Evolutionary conservation across 2,329 filamentous ascomycete species (phyloP).

Genomic region (Pseudocercospora crystallina): DNA sequence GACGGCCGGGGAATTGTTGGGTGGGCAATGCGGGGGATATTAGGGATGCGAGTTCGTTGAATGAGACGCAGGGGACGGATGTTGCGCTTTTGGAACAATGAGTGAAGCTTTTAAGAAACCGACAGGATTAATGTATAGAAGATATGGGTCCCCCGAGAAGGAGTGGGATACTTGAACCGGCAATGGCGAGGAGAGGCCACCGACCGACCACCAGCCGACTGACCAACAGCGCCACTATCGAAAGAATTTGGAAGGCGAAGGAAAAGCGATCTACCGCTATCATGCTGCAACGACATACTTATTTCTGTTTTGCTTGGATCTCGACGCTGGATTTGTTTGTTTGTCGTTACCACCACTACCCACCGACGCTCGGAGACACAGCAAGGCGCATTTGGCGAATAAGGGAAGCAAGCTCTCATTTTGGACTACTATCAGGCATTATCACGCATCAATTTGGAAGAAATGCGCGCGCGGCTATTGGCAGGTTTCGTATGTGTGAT

Average conservation of each 20-base stretch:
- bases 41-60: conserved; percentile 13
- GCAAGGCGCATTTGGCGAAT: neutral
- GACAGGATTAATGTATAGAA: conserved; percentile 14
- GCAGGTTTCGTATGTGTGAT: no score
- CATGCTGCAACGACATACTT: conserved; percentile 1
- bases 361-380: neutral
- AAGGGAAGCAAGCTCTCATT: no score
- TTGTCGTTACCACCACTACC: no score
- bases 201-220: neutral
- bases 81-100: conserved; percentile 25
- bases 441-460: no score
- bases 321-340: no score
- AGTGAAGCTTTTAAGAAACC: conserved; percentile 1
- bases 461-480: no score
- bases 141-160: neutral
- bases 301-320: no score
- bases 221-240: neutral
- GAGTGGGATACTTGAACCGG: no score
- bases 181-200: no score
- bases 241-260: neutral
- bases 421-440: no score
- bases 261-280: neutral
- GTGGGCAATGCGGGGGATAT: conserved; percentile 26
- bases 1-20: conserved; percentile 35
- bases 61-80: conserved; percentile 20